A percentile compares a stretch with the other conserved stretches of the same genome.
Conservation (phyloP, 73 alveolate species). For the Paramecium octaurelia region DNA sequence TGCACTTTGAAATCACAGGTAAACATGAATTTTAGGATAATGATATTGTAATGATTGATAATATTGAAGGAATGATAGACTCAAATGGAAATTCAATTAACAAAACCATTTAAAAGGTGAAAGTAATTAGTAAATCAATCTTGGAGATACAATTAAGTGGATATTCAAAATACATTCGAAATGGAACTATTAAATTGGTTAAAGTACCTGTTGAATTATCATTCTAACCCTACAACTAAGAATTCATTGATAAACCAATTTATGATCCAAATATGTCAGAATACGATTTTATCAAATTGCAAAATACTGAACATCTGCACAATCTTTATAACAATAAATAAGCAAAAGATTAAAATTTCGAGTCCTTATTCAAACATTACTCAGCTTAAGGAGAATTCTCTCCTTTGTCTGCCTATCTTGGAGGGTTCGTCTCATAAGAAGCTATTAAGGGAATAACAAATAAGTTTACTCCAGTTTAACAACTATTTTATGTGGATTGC, state of each 20-base stretch:
- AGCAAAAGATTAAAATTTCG: conserved; percentile 45
- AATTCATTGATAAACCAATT: conserved; percentile 57
- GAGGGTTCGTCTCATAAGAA: conserved; percentile 95
- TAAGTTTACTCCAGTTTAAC: conserved; percentile 85
- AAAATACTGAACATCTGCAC: conserved; percentile 65
- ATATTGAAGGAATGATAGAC: conserved; percentile 85
- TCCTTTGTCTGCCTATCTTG: conserved; percentile 80
- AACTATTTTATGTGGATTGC: conserved; percentile 82
- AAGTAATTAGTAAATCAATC: conserved; percentile 65
- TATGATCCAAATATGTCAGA: conserved; percentile 67
- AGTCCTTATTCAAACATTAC: conserved; percentile 57
- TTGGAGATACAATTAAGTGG: conserved; percentile 67
- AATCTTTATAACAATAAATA: conserved; percentile 52
- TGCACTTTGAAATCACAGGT: conserved; percentile 81
- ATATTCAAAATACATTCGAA: conserved; percentile 65
- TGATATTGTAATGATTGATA: conserved; percentile 82
- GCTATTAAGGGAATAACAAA: conserved; percentile 91
- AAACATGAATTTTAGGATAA: conserved; percentile 91
- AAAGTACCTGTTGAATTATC: conserved; percentile 71
- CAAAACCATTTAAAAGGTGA: conserved; percentile 64
- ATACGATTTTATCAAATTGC: conserved; percentile 74
- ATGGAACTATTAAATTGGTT: conserved; percentile 75
- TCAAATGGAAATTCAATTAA: conserved; percentile 65
- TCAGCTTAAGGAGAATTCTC: conserved; percentile 58
- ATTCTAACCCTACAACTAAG: conserved; percentile 66